These are phyloP conservation scores for Colletotrichum costaricense DNA, from an alignment of 2,329 filamentous ascomycete species.

Conservation along the genomic window DNA sequence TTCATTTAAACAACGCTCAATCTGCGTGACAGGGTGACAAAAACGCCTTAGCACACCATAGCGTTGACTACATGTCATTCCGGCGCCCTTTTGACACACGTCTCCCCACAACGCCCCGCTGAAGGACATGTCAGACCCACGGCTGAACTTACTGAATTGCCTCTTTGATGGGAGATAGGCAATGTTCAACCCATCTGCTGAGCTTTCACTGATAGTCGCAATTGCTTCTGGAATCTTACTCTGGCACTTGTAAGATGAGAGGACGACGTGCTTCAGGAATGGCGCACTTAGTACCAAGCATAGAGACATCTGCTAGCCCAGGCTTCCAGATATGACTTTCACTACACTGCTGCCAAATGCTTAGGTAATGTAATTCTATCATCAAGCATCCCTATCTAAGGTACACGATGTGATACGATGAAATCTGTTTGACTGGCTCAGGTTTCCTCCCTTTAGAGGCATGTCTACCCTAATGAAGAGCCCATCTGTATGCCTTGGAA, in stretches of 20 bases:
- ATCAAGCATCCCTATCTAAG: not conserved
- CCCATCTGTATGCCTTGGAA: not conserved
- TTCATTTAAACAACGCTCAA: not conserved
- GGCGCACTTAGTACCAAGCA: not conserved
- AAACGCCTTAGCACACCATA: not conserved
- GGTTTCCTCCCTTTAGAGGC: not conserved
- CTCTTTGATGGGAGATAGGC: not conserved
- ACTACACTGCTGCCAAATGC: not conserved
- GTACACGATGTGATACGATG: no score
- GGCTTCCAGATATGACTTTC: not conserved
- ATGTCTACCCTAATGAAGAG: not conserved
- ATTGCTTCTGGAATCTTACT: not conserved
- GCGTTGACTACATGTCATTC: not conserved
- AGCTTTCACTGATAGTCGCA: not conserved
- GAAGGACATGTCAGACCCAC: not conserved
- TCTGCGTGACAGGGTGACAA: slow-evolving; percentile 5
- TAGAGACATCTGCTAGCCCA: not conserved
- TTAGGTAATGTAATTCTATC: not conserved
- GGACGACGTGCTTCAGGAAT: not conserved
- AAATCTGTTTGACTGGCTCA: no score
- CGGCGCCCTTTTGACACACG: slow-evolving; percentile 1
- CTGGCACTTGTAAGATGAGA: not conserved
- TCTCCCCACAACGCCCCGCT: slow-evolving; percentile 9
- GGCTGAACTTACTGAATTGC: not conserved
- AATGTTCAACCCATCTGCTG: not conserved